Evolutionary conservation across 2,329 filamentous ascomycete genomes (phyloP).

Genomic region (Alternaria incomplexa): DNA sequence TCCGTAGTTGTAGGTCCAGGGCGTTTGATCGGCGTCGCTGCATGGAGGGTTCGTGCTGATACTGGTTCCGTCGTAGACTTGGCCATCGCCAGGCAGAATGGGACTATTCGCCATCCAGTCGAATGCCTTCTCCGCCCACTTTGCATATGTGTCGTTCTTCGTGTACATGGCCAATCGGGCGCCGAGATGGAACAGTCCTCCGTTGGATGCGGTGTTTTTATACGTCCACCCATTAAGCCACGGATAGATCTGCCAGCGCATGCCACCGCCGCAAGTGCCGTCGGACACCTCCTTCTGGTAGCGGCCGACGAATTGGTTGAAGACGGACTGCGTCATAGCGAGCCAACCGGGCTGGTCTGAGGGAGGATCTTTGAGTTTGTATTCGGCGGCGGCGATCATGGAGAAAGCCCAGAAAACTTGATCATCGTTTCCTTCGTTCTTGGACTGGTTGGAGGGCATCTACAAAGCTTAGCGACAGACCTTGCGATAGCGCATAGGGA

Average conservation of each 20-base stretch:
- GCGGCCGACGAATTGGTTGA: constrained; percentile 46
- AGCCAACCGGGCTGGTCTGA: constrained; percentile 51
- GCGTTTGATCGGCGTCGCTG: constrained; percentile 34
- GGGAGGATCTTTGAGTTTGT: constrained; percentile 53
- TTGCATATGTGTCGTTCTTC: constrained; percentile 44
- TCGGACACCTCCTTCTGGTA: constrained; percentile 36
- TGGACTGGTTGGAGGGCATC: constrained; percentile 46
- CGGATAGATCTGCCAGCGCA: constrained; percentile 47
- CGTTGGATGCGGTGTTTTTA: constrained; percentile 49
- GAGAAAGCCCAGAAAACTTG: constrained; percentile 65
- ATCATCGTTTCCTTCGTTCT: constrained; percentile 61
- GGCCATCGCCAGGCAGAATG: constrained; percentile 30
- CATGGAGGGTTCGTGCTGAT: constrained; percentile 29
- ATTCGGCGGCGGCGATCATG: constrained; percentile 63
- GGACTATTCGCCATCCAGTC: constrained; percentile 43
- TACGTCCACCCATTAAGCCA: constrained; percentile 46
- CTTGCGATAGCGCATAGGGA: no score
- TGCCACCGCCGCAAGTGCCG: constrained; percentile 40
- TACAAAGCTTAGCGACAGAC: constrained; percentile 8
- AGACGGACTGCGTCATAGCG: constrained; percentile 50
- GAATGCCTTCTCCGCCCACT: constrained; percentile 44
- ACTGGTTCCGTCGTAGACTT: constrained; percentile 38
- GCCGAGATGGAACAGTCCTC: constrained; percentile 48
- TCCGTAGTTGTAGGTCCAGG: constrained; percentile 50
- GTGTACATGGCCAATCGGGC: constrained; percentile 48